Base-by-base conservation (phyloP, 2,329 filamentous ascomycete genomes). In the Arthrobotrys conoides region DNA sequence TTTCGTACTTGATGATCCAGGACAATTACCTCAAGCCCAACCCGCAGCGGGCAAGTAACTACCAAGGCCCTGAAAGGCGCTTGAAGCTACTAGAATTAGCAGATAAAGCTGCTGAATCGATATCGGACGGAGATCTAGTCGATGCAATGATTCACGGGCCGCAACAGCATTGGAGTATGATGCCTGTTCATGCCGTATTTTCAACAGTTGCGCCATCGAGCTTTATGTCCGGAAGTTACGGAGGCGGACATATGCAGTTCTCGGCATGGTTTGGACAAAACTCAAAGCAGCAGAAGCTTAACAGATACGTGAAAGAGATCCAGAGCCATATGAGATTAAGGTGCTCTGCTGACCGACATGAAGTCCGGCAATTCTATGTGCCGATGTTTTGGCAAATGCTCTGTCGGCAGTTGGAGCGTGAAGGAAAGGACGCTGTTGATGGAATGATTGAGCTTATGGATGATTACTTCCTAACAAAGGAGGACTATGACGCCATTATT, bases 111-210 rank as follows among this genome's bases (percentile, higher is more conserved):
- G 94, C 96, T 2, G 92, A 96, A 83, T 97, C 94, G 83, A 99
- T 99, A 85, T 97, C 94, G 82, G 96, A 99, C 83, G 96, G 96
- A 77, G 96, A 99, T 84, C 86, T 99, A 41, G 93, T 98, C 1
- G 96, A 99, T 84, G 89, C 93, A 66, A 97, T 99, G 95, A 99
- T 99, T 76, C 96, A 99, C 84, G 96, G 80, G 27, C 93, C 93
- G 53, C 96, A 99, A 83, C 96, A 99, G 83, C 96, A 99, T 80
- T 99, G 96, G 96, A 96, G 93, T 83, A 86, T 99, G 79, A 99
- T 99, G 96, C 96, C 96, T 14, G 92, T 93, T 0, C 96, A 99
- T 84, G 96, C 94, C 27, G 88, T 97, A 46, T 97, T 98, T 86
- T 97, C 94, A 83, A 96, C 97, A 69, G 95, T 99, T 24, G 88